Base-by-base conservation (phyloP, 75 land plant genomes). In the Pinus albicaulis region DNA sequence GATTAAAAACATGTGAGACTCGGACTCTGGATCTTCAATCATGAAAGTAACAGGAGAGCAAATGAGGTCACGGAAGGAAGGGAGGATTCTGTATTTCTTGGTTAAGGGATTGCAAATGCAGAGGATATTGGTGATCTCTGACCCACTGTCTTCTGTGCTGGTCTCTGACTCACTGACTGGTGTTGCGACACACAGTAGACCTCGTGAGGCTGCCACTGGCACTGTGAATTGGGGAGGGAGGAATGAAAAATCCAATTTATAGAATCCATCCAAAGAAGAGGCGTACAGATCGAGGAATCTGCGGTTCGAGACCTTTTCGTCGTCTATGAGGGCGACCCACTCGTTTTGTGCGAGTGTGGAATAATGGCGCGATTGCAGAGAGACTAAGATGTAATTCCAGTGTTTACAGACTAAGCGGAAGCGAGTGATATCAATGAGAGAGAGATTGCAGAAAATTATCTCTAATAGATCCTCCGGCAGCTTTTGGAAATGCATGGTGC, bases 391-490 rank as follows among this genome's bases (percentile, higher is more conserved):
- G 14, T 62, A 76, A 55, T 69, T 56, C 82, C 90, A 85, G 66
- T 38, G 56, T 53, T 80, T 83, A 84, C 81, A 89, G 36, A 86
- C 84, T 57, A 80, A 60, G 55, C 80, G 81, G 78, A 60, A 78
- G 81, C 61, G 63, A 56, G 79, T 41, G 63, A 81, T 74, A 6
- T 87, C 80, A 28, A 79, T 78, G 76, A 91, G 84, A 11, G 89
- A 56, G 44, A 91, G 91, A 22, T 63, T 78, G 57, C 71, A 57
- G 84, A 91, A 77, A 59, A 91, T 78, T 53, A 75, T 60, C 76
- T 91, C 85, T 57, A 91, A 80, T 0, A 83, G 72, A 79, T 91
- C 91, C 14, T 57, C 38, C 0, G 93, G 87, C 58, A 91, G 82
- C 1, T 15, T 34, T 31, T 48, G 12, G 53, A 48, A 1, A 48